Percentiles rank a stretch among this genome's conserved stretches.
Evolutionary conservation across 305 asterid species (phyloP).

Genomic region (Fraxinus latifolia): DNA sequence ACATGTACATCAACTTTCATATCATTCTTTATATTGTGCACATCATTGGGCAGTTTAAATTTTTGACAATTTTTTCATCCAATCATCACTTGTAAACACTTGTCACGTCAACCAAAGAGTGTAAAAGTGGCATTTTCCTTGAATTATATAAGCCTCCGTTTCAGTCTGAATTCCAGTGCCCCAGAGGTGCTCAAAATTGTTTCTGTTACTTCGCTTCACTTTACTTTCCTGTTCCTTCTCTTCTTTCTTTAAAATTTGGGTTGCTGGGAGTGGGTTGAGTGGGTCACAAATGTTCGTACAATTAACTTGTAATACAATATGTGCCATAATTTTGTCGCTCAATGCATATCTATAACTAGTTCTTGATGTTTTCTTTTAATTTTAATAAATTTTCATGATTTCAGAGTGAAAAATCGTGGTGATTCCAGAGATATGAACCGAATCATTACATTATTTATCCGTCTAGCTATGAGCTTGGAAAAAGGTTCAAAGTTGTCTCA

Average conservation of each 20-base stretch:
- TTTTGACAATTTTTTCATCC: neutral
- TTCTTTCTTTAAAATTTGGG: neutral
- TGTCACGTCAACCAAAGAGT: neutral
- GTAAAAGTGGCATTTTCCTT: neutral
- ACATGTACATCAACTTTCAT: neutral
- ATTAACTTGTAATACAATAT: neutral
- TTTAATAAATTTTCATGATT: constrained; percentile 14
- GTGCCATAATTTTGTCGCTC: neutral
- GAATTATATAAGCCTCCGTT: neutral
- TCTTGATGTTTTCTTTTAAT: neutral
- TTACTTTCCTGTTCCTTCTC: neutral
- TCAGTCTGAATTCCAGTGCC: neutral
- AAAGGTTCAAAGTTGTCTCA: constrained; percentile 52
- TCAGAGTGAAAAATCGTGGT: constrained; percentile 64
- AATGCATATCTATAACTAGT: neutral
- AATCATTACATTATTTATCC: constrained; percentile 66
- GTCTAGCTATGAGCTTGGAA: constrained; percentile 78
- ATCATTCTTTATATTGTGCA: neutral
- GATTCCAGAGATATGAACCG: constrained; percentile 68
- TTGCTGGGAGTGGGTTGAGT: neutral
- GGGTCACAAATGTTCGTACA: neutral
- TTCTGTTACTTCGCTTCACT: neutral
- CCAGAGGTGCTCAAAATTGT: neutral
- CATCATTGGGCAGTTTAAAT: neutral
- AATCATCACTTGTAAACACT: neutral